Conservation (phyloP, 306 rosid species). For the Hylodesmum podocarpum region DNA sequence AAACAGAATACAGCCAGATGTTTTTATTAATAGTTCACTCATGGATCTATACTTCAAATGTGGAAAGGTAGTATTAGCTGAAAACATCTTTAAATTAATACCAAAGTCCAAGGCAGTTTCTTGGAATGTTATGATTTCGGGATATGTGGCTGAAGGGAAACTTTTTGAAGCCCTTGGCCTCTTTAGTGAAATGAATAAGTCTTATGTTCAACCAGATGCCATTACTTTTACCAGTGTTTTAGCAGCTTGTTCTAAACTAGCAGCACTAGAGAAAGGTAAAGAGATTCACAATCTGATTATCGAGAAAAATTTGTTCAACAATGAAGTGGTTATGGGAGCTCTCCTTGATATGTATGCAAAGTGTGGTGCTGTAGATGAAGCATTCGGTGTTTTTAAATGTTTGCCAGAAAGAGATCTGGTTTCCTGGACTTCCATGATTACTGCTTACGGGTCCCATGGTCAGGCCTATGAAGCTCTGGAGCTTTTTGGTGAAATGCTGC, state of each 20-base stretch:
- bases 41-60: constrained; percentile 75
- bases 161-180: constrained; percentile 56
- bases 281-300: constrained; percentile 60
- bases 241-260: constrained; percentile 75
- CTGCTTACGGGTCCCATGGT: constrained; percentile 81
- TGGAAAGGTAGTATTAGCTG: constrained; percentile 59
- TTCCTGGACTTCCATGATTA: constrained; percentile 84
- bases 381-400: constrained; percentile 55
- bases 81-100: constrained; percentile 51
- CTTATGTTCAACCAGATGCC: constrained; percentile 59
- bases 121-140: constrained; percentile 87
- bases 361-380: constrained; percentile 79
- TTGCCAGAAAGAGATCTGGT: constrained; percentile 71
- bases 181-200: constrained; percentile 55
- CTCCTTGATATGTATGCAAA: constrained; percentile 90
- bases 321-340: constrained; percentile 74
- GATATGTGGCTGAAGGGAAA: constrained; percentile 58
- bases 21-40: constrained; percentile 54
- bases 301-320: constrained; percentile 48
- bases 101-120: constrained; percentile 46
- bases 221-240: constrained; percentile 64
- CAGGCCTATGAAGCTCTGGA: constrained; percentile 62
- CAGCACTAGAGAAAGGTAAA: constrained; percentile 76
- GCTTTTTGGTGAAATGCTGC: constrained; percentile 64
- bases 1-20: constrained; percentile 53